phyloP scores from a whole-genome alignment of 2,329 filamentous ascomycete genomes.

The Rhexocercosporidium sp. region DNA sequence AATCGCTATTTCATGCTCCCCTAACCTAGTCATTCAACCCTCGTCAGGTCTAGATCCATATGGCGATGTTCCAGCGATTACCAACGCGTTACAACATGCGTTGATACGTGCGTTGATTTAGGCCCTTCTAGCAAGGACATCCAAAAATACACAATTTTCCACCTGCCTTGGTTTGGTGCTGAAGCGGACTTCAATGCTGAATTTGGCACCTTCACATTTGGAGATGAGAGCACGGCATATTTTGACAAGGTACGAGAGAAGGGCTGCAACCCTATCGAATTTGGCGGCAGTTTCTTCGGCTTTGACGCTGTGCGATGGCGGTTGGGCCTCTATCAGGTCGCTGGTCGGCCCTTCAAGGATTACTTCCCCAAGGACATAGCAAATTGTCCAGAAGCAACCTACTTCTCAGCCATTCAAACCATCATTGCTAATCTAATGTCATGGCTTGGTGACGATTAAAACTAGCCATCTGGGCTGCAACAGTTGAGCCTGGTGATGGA shows the following conservation, averaged over 20 bases:
- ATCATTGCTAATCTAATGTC: constrained; percentile 18
- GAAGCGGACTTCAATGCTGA: not conserved
- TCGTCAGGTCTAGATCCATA: not conserved
- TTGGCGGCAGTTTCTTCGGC: not conserved
- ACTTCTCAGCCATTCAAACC: not conserved
- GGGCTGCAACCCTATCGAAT: not conserved
- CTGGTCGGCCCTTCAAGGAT: not conserved
- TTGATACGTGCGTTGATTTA: constrained; percentile 22
- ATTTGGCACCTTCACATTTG: not conserved
- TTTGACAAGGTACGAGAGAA: not conserved
- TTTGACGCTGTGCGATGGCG: not conserved
- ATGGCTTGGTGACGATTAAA: constrained; percentile 14
- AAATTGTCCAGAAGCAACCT: not conserved
- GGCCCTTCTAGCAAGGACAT: constrained; percentile 17
- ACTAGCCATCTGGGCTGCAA: constrained; percentile 19
- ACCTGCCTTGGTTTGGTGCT: constrained; percentile 2
- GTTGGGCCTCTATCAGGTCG: not conserved
- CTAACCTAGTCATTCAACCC: not conserved
- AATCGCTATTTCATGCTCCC: not conserved
- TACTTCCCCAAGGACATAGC: not conserved
- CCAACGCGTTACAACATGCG: constrained; percentile 5
- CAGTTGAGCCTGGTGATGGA: constrained; percentile 22
- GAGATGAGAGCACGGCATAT: not conserved
- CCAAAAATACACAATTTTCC: constrained; percentile 2
- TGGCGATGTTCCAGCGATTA: not conserved